Conservation (phyloP, 495 filamentous ascomycete genomes). For the Acidiella bohemica region DNA sequence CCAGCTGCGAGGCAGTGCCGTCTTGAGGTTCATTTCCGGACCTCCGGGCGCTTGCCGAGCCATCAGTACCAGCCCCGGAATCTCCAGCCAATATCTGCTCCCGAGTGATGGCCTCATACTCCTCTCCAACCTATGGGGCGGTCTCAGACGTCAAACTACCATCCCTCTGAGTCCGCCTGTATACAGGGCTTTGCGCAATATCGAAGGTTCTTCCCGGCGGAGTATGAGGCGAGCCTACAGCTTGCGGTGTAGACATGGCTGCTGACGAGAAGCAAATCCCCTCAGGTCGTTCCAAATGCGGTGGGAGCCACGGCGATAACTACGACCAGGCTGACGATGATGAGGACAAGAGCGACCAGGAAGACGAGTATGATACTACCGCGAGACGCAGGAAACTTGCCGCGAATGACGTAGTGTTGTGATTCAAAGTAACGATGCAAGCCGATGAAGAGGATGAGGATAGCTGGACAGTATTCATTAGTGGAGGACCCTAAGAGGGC, state of each 20-base stretch:
- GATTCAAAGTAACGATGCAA: conserved; percentile 55
- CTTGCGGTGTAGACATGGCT: neutral
- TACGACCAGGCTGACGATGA: conserved; percentile 30
- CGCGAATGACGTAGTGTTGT: conserved; percentile 79
- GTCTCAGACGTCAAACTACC: too few species aligned
- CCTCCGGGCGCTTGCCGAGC: too few species aligned
- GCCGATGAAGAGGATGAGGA: conserved; percentile 73
- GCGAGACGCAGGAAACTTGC: conserved; percentile 86
- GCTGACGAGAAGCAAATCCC: neutral
- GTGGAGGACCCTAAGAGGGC: too few species aligned
- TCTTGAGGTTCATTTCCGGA: too few species aligned
- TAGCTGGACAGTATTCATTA: conserved; percentile 37
- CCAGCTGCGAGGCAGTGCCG: too few species aligned
- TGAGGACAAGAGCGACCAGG: conserved; percentile 37
- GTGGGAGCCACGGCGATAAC: conserved; percentile 27
- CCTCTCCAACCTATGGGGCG: too few species aligned
- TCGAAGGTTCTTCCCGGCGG: too few species aligned
- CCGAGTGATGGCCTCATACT: neutral
- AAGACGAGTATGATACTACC: conserved; percentile 72
- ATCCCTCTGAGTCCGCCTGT: too few species aligned
- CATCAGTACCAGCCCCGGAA: too few species aligned
- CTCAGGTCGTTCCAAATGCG: conserved; percentile 25
- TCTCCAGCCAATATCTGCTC: too few species aligned
- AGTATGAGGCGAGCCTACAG: neutral
- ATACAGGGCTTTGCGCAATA: too few species aligned